Percentiles rank a stretch among this genome's conserved stretches.
Evolutionary conservation across 192 early-diverging fungal species (phyloP).

Genomic region (Backusella psychrophila): DNA sequence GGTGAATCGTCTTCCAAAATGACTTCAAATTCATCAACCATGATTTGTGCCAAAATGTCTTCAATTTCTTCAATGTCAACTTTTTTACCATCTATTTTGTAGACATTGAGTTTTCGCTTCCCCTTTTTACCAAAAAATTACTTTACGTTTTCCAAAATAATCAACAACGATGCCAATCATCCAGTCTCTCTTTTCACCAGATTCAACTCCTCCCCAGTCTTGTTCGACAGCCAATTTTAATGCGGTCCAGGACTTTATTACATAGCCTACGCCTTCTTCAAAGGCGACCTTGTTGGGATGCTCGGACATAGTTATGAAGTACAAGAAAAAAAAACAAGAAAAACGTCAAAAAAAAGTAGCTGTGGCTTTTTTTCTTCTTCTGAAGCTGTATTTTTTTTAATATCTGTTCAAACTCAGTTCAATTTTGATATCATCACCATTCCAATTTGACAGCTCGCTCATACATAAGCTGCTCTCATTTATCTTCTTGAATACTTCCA

Average conservation of each 20-base stretch:
- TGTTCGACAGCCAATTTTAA: slow-evolving; percentile 68
- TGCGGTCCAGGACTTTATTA: slow-evolving; percentile 69
- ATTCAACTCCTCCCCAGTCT: slow-evolving; percentile 67
- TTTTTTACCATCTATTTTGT: slow-evolving; percentile 48
- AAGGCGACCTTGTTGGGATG: slow-evolving; percentile 54
- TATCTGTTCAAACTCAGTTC: not conserved
- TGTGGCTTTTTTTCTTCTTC: not conserved
- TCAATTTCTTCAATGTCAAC: slow-evolving; percentile 51
- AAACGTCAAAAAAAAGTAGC: not conserved
- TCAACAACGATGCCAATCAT: slow-evolving; percentile 64
- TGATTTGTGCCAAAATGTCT: slow-evolving; percentile 50
- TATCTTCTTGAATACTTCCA: too few species aligned
- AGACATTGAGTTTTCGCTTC: not conserved
- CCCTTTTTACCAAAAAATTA: not conserved
- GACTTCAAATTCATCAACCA: slow-evolving; percentile 57
- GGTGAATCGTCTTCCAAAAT: slow-evolving; percentile 56
- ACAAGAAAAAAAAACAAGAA: not conserved
- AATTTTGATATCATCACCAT: too few species aligned
- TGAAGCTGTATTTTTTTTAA: not conserved
- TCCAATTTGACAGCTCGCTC: too few species aligned
- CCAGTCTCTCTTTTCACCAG: slow-evolving; percentile 66
- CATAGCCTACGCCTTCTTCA: slow-evolving; percentile 58
- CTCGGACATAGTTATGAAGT: slow-evolving; percentile 6
- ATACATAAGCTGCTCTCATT: too few species aligned
- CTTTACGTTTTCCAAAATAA: slow-evolving; percentile 57